These are phyloP conservation scores for Tetracladium setigerum DNA, from an alignment of 495 filamentous ascomycete species.

Conservation along the genomic window DNA sequence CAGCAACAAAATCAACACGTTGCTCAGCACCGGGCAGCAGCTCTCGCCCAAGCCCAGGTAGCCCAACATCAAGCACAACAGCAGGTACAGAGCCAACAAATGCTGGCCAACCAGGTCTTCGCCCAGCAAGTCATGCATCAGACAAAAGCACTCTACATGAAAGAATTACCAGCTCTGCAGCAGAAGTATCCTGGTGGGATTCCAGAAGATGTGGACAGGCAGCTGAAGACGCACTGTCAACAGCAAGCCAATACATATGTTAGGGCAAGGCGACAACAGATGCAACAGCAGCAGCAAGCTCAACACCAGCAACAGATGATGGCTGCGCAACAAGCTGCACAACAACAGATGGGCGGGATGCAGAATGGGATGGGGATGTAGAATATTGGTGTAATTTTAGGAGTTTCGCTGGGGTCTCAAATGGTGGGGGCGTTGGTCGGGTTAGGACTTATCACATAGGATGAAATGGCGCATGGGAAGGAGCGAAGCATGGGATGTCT, in stretches of 20 bases:
- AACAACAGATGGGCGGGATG: constrained; percentile 14
- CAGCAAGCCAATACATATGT: not conserved
- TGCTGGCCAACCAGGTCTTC: constrained; percentile 5
- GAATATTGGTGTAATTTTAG: too few relatives aligned
- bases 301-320: constrained; percentile 12
- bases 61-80: constrained; percentile 13
- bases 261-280: not conserved
- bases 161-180: constrained; percentile 3
- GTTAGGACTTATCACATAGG: too few relatives aligned
- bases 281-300: constrained; percentile 11
- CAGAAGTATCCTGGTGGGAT: constrained; percentile 11
- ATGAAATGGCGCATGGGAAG: too few relatives aligned
- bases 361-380: constrained; percentile 20
- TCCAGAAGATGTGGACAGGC: constrained; percentile 11
- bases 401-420: too few relatives aligned
- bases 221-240: constrained; percentile 13
- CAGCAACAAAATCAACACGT: constrained; percentile 6
- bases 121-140: constrained; percentile 3
- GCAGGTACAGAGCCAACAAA: not conserved
- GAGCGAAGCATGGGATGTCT: too few relatives aligned
- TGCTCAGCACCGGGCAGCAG: not conserved
- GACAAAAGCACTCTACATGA: constrained; percentile 1
- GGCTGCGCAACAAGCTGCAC: constrained; percentile 7
- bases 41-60: constrained; percentile 16
- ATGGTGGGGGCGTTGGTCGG: too few relatives aligned